phyloP scores from a whole-genome alignment of 805 yeast genomes.

The Candida sithepensis region DNA sequence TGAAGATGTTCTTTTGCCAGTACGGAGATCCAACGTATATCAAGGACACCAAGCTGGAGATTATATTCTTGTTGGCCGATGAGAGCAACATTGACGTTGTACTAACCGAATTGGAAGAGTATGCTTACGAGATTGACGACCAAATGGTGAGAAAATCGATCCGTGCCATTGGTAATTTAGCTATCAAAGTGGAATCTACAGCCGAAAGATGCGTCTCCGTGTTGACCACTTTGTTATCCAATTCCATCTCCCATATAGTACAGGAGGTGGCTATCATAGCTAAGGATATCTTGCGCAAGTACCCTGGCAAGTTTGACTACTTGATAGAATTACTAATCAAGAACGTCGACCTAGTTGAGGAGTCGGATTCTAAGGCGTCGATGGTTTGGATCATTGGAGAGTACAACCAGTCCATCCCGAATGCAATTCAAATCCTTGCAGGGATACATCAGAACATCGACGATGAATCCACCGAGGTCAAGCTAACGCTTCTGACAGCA shows the following conservation, averaged over 20 bases:
- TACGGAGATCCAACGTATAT: constrained; percentile 85
- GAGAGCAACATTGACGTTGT: constrained; percentile 57
- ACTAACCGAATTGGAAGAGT: constrained; percentile 73
- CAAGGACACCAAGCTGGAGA: constrained; percentile 86
- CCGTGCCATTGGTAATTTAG: constrained; percentile 84
- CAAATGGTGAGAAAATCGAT: constrained; percentile 86
- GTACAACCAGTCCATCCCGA: constrained; percentile 46
- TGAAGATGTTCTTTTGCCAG: constrained; percentile 76
- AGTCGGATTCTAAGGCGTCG: constrained; percentile 75
- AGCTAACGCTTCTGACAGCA: constrained; percentile 70
- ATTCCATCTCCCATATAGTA: constrained; percentile 67
- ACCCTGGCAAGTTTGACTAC: constrained; percentile 55
- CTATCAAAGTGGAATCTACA: constrained; percentile 65
- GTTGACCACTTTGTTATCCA: constrained; percentile 54
- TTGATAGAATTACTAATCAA: constrained; percentile 40
- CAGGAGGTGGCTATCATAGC: constrained; percentile 79
- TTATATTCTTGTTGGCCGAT: constrained; percentile 74
- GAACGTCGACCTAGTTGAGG: constrained; percentile 53
- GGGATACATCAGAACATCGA: constrained; percentile 43
- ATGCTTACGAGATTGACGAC: constrained; percentile 82
- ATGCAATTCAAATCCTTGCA: constrained; percentile 38
- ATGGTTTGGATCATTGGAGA: constrained; percentile 84
- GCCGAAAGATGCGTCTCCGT: constrained; percentile 63
- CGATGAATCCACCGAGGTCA: constrained; percentile 72
- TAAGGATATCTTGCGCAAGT: constrained; percentile 71